Evolutionary conservation across 2,329 filamentous ascomycete genomes (phyloP).

Genomic region (Pseudogymnoascus sp.): DNA sequence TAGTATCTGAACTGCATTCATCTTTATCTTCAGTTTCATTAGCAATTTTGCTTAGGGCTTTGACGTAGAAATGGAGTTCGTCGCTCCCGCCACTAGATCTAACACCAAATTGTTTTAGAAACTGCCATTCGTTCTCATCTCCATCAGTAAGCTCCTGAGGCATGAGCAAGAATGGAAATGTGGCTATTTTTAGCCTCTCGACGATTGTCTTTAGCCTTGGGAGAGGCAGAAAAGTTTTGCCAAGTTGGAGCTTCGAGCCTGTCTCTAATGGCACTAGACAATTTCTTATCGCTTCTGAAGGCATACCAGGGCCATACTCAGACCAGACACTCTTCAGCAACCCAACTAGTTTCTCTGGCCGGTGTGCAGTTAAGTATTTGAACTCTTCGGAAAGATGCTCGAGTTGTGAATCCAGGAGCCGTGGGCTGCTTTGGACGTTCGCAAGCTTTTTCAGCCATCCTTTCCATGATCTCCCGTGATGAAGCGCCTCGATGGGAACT

Average conservation of each 20-base stretch:
- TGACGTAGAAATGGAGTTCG: slow-evolving; percentile 13
- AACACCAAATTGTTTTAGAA: slow-evolving; percentile 13
- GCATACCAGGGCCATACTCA: slow-evolving; percentile 7
- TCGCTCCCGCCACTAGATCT: slow-evolving; percentile 6
- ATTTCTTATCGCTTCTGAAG: not conserved
- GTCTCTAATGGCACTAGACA: slow-evolving; percentile 9
- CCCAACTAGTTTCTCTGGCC: slow-evolving; percentile 14
- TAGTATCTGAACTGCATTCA: not conserved
- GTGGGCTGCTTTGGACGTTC: not conserved
- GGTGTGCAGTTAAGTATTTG: slow-evolving; percentile 10
- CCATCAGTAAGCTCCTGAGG: not conserved
- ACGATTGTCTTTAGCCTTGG: not conserved
- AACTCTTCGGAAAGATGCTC: slow-evolving; percentile 12
- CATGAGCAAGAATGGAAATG: not conserved
- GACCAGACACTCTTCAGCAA: slow-evolving; percentile 12
- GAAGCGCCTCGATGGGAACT: not conserved
- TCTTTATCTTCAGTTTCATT: not conserved
- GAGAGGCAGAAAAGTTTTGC: not conserved
- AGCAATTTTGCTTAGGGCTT: not conserved
- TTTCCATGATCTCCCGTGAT: not conserved
- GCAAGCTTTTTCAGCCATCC: not conserved
- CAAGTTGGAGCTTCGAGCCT: not conserved
- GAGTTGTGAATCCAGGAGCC: slow-evolving; percentile 10
- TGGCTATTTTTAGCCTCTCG: not conserved
- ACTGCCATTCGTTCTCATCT: slow-evolving; percentile 12